Evolutionary conservation across 345 rosid genomes (phyloP).

Genomic region (Citrus cavaleriei): DNA sequence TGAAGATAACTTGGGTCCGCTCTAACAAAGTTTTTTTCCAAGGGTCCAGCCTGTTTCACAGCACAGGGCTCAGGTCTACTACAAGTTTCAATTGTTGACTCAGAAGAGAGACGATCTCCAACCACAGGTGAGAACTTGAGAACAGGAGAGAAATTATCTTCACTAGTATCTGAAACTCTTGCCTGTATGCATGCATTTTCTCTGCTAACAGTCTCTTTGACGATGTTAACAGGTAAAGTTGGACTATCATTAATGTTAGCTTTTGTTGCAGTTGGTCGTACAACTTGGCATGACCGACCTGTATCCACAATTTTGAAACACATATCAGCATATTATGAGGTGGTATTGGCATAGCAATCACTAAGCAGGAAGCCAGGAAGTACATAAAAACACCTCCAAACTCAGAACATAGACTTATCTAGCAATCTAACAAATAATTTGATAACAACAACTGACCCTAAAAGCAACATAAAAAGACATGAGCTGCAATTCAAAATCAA

Average conservation of each 20-base stretch:
- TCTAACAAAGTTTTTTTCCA: conserved; percentile 24
- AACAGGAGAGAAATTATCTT: conserved; percentile 2
- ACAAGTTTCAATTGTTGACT: not conserved
- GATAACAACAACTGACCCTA: not conserved
- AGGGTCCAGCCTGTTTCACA: conserved; percentile 1
- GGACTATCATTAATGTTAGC: not conserved
- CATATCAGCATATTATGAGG: not conserved
- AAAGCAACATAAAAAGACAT: not conserved
- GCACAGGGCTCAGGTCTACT: not conserved
- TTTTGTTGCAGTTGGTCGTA: not conserved
- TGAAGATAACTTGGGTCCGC: conserved; percentile 32
- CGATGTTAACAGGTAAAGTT: not conserved
- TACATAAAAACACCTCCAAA: not conserved
- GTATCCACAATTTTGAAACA: not conserved
- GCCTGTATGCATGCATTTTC: not conserved
- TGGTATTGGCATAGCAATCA: not conserved
- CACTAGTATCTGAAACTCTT: not conserved
- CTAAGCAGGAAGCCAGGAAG: not conserved
- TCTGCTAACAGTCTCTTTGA: conserved; percentile 5
- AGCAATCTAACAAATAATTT: no score
- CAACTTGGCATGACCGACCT: not conserved
- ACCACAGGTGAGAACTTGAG: conserved; percentile 1
- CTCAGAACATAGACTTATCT: not conserved
- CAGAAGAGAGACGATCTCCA: conserved; percentile 3
- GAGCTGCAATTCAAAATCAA: not conserved